phyloP scores from a whole-genome alignment of 2,329 filamentous ascomycete genomes.

The Monosporascus sp. region DNA sequence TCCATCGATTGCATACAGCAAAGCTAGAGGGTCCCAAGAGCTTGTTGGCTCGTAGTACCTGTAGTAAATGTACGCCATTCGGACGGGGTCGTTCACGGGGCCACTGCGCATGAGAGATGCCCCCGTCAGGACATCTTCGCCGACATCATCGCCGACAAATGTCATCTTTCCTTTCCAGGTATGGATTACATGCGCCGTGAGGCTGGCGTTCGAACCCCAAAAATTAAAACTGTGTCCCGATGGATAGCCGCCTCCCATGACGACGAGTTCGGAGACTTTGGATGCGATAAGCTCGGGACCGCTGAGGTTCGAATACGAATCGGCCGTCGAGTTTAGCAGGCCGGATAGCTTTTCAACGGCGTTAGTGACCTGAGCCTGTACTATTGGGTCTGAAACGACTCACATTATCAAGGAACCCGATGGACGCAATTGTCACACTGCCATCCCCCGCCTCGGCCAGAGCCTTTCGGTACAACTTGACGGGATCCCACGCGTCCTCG shows the following conservation, averaged over 20 bases:
- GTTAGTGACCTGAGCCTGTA: slow-evolving; percentile 6
- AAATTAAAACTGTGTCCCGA: slow-evolving; percentile 45
- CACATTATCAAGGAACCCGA: slow-evolving; percentile 40
- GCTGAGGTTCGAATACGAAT: slow-evolving; percentile 31
- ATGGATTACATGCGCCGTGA: slow-evolving; percentile 38
- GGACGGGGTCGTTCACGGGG: slow-evolving; percentile 28
- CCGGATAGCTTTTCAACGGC: slow-evolving; percentile 31
- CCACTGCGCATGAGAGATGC: slow-evolving; percentile 26
- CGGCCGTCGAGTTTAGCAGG: slow-evolving; percentile 38
- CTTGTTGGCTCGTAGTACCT: slow-evolving; percentile 26
- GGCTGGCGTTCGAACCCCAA: slow-evolving; percentile 30
- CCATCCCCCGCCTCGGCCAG: slow-evolving; percentile 32
- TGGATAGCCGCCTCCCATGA: slow-evolving; percentile 48
- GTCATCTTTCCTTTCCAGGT: slow-evolving; percentile 35
- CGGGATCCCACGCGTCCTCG: slow-evolving; percentile 34
- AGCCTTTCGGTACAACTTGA: slow-evolving; percentile 38
- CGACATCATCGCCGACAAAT: slow-evolving; percentile 39
- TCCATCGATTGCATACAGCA: slow-evolving; percentile 33
- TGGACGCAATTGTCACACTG: slow-evolving; percentile 39
- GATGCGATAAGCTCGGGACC: slow-evolving; percentile 34
- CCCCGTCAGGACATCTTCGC: slow-evolving; percentile 35
- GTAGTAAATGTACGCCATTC: slow-evolving; percentile 35
- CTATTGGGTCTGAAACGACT: slow-evolving; percentile 6
- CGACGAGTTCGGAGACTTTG: slow-evolving; percentile 43
- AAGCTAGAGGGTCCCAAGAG: slow-evolving; percentile 38